These are phyloP conservation scores for Breynia disticha DNA, from an alignment of 441 rosid genomes.

Conservation along the genomic window DNA sequence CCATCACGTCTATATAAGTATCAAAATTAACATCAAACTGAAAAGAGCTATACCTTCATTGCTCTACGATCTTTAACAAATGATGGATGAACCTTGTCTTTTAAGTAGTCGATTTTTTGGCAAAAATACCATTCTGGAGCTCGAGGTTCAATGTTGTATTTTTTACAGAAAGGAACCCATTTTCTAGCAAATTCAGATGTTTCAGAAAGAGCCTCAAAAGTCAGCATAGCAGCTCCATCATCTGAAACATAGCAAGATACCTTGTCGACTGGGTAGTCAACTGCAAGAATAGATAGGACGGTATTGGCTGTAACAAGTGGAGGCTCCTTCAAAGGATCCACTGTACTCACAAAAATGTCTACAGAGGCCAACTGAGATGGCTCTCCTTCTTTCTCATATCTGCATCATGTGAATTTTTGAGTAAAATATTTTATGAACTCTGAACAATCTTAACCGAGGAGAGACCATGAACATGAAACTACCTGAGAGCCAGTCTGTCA, in stretches of 20 bases:
- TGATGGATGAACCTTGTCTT: constrained; percentile 30
- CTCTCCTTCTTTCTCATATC: constrained; percentile 33
- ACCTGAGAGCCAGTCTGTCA: constrained; percentile 34
- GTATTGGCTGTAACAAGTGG: constrained; percentile 32
- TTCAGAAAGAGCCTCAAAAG: constrained; percentile 26
- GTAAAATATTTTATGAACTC: not conserved
- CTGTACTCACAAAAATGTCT: constrained; percentile 34
- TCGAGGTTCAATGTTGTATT: constrained; percentile 27
- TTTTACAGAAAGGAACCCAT: constrained; percentile 32
- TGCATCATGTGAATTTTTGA: constrained; percentile 3
- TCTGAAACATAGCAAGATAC: constrained; percentile 34
- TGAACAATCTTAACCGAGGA: not conserved
- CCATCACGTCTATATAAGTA: not conserved
- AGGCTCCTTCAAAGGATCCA: constrained; percentile 31
- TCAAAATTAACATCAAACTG: not conserved
- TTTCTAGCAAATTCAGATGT: constrained; percentile 31
- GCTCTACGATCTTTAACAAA: constrained; percentile 33
- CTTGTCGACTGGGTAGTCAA: constrained; percentile 31
- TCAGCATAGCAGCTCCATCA: constrained; percentile 33
- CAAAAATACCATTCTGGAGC: constrained; percentile 31
- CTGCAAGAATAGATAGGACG: constrained; percentile 27
- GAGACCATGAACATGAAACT: not conserved
- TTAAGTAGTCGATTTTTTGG: constrained; percentile 25
- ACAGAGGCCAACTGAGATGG: constrained; percentile 28
- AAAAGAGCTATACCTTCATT: constrained; percentile 21